Evolutionary conservation across 2,329 filamentous ascomycete species (phyloP).

Genomic region (Nemania serpens): DNA sequence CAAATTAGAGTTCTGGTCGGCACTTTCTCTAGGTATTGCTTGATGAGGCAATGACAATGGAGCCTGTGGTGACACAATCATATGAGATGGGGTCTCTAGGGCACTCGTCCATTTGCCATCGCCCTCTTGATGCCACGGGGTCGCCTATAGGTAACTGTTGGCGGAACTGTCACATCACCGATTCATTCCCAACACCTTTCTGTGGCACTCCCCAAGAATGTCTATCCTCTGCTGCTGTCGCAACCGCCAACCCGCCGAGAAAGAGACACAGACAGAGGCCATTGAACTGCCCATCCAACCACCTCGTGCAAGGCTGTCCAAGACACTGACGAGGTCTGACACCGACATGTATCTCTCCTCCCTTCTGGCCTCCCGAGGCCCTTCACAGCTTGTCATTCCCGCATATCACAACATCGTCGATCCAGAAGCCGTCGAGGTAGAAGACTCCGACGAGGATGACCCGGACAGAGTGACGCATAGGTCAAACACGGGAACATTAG

Average conservation of each 20-base stretch:
- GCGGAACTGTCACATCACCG: neutral
- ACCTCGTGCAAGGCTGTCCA: slow-evolving; percentile 33
- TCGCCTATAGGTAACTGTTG: neutral
- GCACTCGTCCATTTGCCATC: neutral
- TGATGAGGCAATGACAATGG: neutral
- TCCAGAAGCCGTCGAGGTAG: slow-evolving; percentile 46
- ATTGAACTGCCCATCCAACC: slow-evolving; percentile 33
- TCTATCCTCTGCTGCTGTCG: slow-evolving; percentile 44
- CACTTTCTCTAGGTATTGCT: no score
- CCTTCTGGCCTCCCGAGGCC: slow-evolving; percentile 26
- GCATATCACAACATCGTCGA: slow-evolving; percentile 39
- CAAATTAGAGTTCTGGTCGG: no score
- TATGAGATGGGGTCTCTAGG: neutral
- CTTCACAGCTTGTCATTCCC: slow-evolving; percentile 31
- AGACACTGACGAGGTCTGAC: slow-evolving; percentile 27
- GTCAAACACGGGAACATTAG: slow-evolving; percentile 48
- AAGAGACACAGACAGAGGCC: slow-evolving; percentile 25
- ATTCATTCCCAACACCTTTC: neutral
- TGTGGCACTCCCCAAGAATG: slow-evolving; percentile 35
- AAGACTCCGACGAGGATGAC: slow-evolving; percentile 43
- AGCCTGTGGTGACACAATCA: neutral
- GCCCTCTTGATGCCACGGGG: neutral
- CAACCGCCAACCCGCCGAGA: slow-evolving; percentile 26
- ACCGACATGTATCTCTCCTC: slow-evolving; percentile 31
- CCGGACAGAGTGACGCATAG: slow-evolving; percentile 20